Base-by-base conservation (phyloP, 768 basidiomycete genomes). In the Gloeostereum incarnatum region DNA sequence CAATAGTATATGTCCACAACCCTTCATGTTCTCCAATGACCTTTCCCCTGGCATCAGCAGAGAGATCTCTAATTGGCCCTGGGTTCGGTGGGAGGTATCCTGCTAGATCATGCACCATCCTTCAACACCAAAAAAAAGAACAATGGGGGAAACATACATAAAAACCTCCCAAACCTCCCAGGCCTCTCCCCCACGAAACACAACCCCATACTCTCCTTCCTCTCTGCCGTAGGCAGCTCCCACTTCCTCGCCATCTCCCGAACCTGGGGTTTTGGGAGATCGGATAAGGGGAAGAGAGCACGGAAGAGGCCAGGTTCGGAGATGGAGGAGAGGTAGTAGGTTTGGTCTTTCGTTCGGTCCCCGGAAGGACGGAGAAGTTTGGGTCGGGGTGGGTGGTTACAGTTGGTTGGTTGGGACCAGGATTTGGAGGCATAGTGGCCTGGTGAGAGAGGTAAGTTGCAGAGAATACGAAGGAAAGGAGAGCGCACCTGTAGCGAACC, bases 171-270 rank as follows among this genome's bases (percentile, higher is more conserved):
- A 47, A 94, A 93, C 34, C 62, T 71, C 7, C 68, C 65, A n/a
- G n/a, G n/a, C 50, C 81, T 77, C 52, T 92, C 75, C 4, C 92
- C 93, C 1, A 98, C 79, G 46, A 98, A 98, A 51, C 93, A 98
- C 13, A 98, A 71, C 0, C 93, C 93, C 77, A 94, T 91, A 56
- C 87, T 91, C 52, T 98, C 93, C 13, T 67, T 69, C 42, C 88
- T 69, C 2, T 72, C 65, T 0, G 88, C 86, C 2, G 81, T 91
- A 3, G 81, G 78, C 14, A 97, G 57, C 1, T 55, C 60, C 53
- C 71, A 72, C 6, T 57, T 57, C 21, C 43, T 20, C 0, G 93
- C 93, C 13, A 94, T 60, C 41, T 70, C 65, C 10, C 90, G 72
- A 1, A 96, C 88, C 46, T 81, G 63, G 0, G 65, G 45, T 57